phyloP scores from a whole-genome alignment of 2,329 filamentous ascomycete species.

The Diaporthe australafricana region DNA sequence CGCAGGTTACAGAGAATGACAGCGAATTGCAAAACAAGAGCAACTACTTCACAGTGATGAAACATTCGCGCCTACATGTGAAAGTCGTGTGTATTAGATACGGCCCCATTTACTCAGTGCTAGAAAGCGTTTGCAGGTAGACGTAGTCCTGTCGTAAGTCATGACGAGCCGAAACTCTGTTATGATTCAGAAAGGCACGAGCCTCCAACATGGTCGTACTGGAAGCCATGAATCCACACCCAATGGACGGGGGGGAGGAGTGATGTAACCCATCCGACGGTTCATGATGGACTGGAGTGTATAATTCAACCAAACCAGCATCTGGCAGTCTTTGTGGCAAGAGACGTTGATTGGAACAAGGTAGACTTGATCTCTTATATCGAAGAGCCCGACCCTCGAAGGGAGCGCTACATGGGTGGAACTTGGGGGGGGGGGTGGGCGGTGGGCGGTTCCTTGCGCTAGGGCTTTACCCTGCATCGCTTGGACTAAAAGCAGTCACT shows the following conservation, averaged over 20 bases:
- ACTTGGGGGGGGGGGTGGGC: neutral
- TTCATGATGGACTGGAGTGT: too few relatives aligned
- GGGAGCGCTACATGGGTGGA: too few relatives aligned
- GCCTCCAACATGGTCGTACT: too few relatives aligned
- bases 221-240: too few relatives aligned
- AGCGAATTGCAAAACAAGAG: neutral
- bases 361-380: too few relatives aligned
- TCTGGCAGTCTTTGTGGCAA: neutral
- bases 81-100: neutral
- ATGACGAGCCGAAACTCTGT: too few relatives aligned
- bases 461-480: conserved; percentile 8
- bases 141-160: neutral
- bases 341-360: neutral
- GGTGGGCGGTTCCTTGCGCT: too few relatives aligned
- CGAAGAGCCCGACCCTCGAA: neutral
- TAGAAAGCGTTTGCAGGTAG: neutral
- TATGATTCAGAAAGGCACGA: too few relatives aligned
- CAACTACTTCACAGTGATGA: neutral
- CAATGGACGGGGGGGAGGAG: too few relatives aligned
- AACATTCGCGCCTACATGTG: neutral
- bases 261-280: too few relatives aligned
- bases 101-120: neutral
- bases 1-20: neutral
- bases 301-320: neutral
- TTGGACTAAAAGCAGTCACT: neutral